Evolutionary conservation across 2,329 filamentous ascomycete genomes (phyloP).

Genomic region (Aspergillus sp.): DNA sequence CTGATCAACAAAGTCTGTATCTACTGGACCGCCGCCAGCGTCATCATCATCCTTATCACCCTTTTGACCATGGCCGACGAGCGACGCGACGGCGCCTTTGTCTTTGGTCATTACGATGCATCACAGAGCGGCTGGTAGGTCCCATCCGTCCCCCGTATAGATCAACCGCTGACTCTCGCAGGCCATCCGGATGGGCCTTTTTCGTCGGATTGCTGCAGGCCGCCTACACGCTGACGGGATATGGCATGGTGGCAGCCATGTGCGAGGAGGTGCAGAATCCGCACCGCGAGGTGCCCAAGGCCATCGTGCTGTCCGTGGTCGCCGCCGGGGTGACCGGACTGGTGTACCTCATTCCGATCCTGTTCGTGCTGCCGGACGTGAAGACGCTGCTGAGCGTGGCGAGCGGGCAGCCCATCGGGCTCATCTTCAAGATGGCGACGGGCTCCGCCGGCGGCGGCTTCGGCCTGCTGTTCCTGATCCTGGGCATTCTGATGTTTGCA

Average conservation of each 20-base stretch:
- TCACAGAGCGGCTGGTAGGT: constrained; percentile 60
- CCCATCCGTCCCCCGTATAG: neutral
- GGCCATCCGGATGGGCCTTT: constrained; percentile 67
- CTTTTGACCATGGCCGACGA: constrained; percentile 60
- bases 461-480: constrained; percentile 69
- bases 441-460: constrained; percentile 72
- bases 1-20: constrained; percentile 71
- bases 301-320: constrained; percentile 67
- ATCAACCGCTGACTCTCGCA: constrained; percentile 17
- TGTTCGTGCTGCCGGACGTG: constrained; percentile 72
- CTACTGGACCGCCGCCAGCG: constrained; percentile 66
- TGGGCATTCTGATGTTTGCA: constrained; percentile 74
- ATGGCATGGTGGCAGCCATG: constrained; percentile 70
- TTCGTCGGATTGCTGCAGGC: constrained; percentile 69
- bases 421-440: constrained; percentile 72
- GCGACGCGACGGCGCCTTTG: constrained; percentile 59
- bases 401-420: constrained; percentile 72
- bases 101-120: constrained; percentile 67
- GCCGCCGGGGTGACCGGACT: constrained; percentile 65
- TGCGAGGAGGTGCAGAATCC: constrained; percentile 71
- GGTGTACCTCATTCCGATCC: constrained; percentile 67
- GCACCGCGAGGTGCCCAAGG: constrained; percentile 66
- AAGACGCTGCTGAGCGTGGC: constrained; percentile 61
- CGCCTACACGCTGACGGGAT: constrained; percentile 50
- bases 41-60: constrained; percentile 65